phyloP scores from a whole-genome alignment of 2,329 filamentous ascomycete genomes.

The Ascomycota sp. region DNA sequence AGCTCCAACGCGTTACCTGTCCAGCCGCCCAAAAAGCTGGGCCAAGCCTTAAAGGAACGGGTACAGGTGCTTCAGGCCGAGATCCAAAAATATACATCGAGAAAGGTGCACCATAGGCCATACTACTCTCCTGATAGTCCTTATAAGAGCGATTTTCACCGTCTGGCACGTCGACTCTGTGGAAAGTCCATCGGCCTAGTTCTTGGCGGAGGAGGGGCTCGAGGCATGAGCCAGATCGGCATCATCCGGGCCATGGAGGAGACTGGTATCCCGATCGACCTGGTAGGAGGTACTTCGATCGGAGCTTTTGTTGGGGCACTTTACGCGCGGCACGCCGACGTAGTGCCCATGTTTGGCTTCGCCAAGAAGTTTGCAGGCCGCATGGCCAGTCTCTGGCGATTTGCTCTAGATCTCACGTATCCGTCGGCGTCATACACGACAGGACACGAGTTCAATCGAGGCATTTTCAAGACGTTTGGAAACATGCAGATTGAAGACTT shows the following conservation, averaged over 20 bases:
- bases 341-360: constrained; percentile 89
- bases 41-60: constrained; percentile 70
- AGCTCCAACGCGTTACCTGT: constrained; percentile 55
- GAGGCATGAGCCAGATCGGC: constrained; percentile 81
- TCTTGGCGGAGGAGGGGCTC: constrained; percentile 77
- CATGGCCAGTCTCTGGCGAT: constrained; percentile 99
- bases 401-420: constrained; percentile 87
- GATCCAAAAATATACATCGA: constrained; percentile 93
- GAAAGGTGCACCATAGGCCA: constrained; percentile 71
- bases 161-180: constrained; percentile 71
- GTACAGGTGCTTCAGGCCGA: constrained; percentile 92
- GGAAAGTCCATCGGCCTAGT: constrained; percentile 91
- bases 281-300: constrained; percentile 90
- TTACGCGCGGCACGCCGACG: constrained; percentile 88
- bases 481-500: constrained; percentile 97
- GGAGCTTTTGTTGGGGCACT: constrained; percentile 87
- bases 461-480: constrained; percentile 96
- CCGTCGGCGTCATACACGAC: constrained; percentile 94
- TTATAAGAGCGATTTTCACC: constrained; percentile 92
- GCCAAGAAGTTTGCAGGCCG: constrained; percentile 94
- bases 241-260: constrained; percentile 92
- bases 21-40: constrained; percentile 57
- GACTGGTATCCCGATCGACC: constrained; percentile 85
- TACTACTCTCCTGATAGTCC: constrained; percentile 82
- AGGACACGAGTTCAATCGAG: constrained; percentile 94